Base-by-base conservation (phyloP, 208 protist genomes). In the Crithidia mellificae region DNA sequence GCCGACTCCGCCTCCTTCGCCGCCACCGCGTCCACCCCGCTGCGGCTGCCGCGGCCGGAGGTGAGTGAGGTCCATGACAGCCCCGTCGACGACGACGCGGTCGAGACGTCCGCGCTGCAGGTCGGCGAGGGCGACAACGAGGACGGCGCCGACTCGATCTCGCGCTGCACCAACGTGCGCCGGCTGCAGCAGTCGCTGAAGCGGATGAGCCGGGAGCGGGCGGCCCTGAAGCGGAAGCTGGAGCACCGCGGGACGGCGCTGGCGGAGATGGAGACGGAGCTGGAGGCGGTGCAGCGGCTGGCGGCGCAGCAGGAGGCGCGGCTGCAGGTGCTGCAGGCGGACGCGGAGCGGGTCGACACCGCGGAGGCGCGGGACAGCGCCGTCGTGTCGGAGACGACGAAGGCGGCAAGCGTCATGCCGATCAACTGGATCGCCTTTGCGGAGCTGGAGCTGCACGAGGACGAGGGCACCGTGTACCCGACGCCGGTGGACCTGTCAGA, bases 101-200 rank as follows among this genome's bases (percentile, higher is more conserved):
- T 34, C 34, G 27, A 20, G 15, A 36, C 55, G 24, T 51, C 41
- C 34, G 29, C 66, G 19, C 22, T 54, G 19, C 15, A 32, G 47
- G n/a, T 44, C 15, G 66, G 6, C 36, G 24, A 50, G 0, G 39
- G 32, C 5, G 55, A 34, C 56, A 30, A 58, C 24, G 56, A 32
- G 0, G 47, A 64, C 6, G 46, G 56, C 41, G 19, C 25, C 14
- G 56, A 62, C 41, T 29, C 27, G 12, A 32, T 62, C 25, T 62
- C 41, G 22, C 56, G 56, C 6, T 50, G 39, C 56, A 62, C 56
- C 25, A 62, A 73, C 50, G 57, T 67, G 2, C 68, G 58, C 12
- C 56, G 41, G 36, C 24, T 66, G 58, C 68, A 73, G 43, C 68
- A 73, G 58, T 65, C 68, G 12, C 38, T 73, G 24, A 73, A 62